Percentiles rank a stretch among this genome's conserved stretches.
Evolutionary conservation across 208 protist species (phyloP).

Genomic region (Leptomonas seymouri): DNA sequence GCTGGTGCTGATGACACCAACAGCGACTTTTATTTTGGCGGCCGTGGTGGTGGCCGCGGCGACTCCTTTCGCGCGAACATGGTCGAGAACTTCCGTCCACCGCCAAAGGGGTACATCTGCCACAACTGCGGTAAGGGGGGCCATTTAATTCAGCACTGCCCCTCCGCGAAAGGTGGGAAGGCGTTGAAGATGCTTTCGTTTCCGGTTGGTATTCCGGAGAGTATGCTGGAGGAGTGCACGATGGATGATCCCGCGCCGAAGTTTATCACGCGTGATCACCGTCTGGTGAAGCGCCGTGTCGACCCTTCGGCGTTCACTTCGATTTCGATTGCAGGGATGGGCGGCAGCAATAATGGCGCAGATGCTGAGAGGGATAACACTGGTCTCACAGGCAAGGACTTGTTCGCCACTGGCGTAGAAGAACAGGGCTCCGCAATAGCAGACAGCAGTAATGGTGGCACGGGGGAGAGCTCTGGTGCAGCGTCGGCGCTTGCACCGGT

Average conservation of each 20-base stretch:
- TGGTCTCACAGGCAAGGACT: background rate
- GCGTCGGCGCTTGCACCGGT: background rate
- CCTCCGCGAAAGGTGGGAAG: slow-evolving; percentile 55
- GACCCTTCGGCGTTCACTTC: slow-evolving; percentile 62
- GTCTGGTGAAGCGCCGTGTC: slow-evolving; percentile 76
- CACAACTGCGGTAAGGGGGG: slow-evolving; percentile 90
- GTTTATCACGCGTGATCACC: slow-evolving; percentile 85
- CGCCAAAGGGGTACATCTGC: slow-evolving; percentile 82
- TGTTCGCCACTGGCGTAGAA: background rate
- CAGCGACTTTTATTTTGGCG: slow-evolving; percentile 15
- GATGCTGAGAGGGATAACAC: slow-evolving; percentile 1
- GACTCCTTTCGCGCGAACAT: slow-evolving; percentile 33
- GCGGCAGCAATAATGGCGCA: slow-evolving; percentile 2
- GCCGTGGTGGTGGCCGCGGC: slow-evolving; percentile 28
- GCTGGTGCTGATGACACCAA: slow-evolving; percentile 1
- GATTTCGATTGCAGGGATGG: slow-evolving; percentile 28
- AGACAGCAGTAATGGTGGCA: background rate
- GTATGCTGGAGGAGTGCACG: slow-evolving; percentile 84
- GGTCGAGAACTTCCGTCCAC: slow-evolving; percentile 66
- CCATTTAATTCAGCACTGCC: slow-evolving; percentile 88
- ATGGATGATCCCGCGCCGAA: slow-evolving; percentile 89
- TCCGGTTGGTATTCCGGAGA: slow-evolving; percentile 88
- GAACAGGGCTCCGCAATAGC: background rate
- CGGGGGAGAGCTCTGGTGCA: background rate
- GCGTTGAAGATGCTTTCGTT: slow-evolving; percentile 64